Base-by-base conservation (phyloP, 805 yeast species). In the Lipomyces orientalis region DNA sequence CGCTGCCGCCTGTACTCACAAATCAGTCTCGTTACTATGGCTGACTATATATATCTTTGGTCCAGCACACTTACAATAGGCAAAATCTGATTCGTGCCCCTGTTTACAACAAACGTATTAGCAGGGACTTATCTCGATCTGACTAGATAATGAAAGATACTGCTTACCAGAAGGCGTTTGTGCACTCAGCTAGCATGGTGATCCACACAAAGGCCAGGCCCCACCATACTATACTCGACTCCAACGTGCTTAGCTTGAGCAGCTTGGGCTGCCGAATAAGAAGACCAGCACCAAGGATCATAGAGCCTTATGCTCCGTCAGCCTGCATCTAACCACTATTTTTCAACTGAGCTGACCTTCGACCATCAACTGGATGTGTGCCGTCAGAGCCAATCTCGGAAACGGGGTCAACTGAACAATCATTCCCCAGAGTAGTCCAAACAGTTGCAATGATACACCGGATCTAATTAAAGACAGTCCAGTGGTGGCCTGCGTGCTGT, bases 351-450 rank as follows among this genome's bases (percentile, higher is more conserved):
- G 5, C 33, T 52, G n/a, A 52, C 55, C 55, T 52, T 52, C 25
- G 19, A 31, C 55, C 55, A 52, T 52, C 35, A 22, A 52, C 55
- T 52, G 55, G 34, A 52, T 52, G 55, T 52, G 55, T 9, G 55
- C 55, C 12, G 55, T 52, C 12, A 52, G 55, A 7, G 34, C 55
- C n/a, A 52, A 52, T 52, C 19, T 52, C n/a, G 55, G 55, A 19
- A 52, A 52, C 33, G 55, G 55, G 16, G 55, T 52, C 33, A 52
- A 10, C 29, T 25, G 33, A 52, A 52, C 25, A 16, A 52, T 52
- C 33, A 29, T 12, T 10, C 55, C 55, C 55, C 55, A 52, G 7
- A 52, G 29, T 14, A 52, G 55, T n/a, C 55, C 55, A 52, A 52
- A 52, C 14, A 52, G 55, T 52, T 52, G 55, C 33, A 52, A 22